Evolutionary conservation across 192 early-diverging fungal genomes (phyloP).

Genomic region (Thamnidium elegans): DNA sequence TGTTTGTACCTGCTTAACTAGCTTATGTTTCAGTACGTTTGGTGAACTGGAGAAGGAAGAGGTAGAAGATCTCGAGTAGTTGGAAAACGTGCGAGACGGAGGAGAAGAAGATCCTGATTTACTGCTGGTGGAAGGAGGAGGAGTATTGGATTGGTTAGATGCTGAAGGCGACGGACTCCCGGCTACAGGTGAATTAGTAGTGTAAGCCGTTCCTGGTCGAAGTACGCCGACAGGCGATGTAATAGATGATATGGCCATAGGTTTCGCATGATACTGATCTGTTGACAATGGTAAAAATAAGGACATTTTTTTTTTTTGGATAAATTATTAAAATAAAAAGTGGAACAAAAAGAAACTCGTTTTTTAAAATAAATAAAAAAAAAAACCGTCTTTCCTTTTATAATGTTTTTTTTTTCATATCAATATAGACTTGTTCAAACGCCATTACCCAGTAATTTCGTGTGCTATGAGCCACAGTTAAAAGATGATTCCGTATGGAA

Average conservation of each 20-base stretch:
- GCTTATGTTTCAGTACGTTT: neutral
- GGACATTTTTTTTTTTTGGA: slow-evolving; percentile 2
- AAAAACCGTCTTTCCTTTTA: slow-evolving; percentile 1
- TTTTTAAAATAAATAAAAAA: neutral
- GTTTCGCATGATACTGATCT: slow-evolving; percentile 19
- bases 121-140: neutral
- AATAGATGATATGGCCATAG: slow-evolving; percentile 40
- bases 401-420: neutral
- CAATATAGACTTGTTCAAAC: slow-evolving; percentile 6
- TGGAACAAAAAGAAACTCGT: neutral
- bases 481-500: slow-evolving; percentile 9
- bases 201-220: neutral
- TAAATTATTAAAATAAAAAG: neutral
- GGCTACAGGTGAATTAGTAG: too few species aligned
- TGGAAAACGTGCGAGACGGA: neutral
- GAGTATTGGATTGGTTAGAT: neutral
- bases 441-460: neutral
- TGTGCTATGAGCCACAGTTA: slow-evolving; percentile 8
- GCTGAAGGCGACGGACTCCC: neutral
- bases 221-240: slow-evolving; percentile 20
- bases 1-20: neutral
- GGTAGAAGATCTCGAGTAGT: slow-evolving; percentile 1
- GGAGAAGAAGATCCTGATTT: neutral
- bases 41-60: slow-evolving; percentile 1
- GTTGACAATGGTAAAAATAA: neutral